phyloP scores from a whole-genome alignment of 805 yeast genomes.

The Nakazawaea pomicola region DNA sequence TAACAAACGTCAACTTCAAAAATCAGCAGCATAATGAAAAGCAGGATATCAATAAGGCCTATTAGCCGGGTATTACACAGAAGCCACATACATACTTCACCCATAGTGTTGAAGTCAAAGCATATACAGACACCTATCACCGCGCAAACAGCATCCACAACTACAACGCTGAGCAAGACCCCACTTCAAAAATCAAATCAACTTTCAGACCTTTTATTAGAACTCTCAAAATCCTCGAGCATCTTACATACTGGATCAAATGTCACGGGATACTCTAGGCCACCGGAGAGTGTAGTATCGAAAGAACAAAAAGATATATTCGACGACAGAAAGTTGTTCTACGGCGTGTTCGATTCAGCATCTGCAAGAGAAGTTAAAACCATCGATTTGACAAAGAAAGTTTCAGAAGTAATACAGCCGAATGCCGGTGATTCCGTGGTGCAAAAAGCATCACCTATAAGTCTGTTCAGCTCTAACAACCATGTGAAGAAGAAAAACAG shows the following conservation, averaged over 20 bases:
- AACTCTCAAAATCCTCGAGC: constrained; percentile 6
- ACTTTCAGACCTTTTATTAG: constrained; percentile 7
- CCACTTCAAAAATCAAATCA: not conserved
- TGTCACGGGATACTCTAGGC: constrained; percentile 8
- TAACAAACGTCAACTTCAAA: too few relatives aligned
- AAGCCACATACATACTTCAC: too few relatives aligned
- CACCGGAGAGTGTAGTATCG: constrained; percentile 8
- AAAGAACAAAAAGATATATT: constrained; percentile 8
- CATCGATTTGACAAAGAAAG: constrained; percentile 3
- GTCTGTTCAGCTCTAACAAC: constrained; percentile 8
- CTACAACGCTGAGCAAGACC: not conserved
- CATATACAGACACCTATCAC: too few relatives aligned
- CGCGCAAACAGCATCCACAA: too few relatives aligned
- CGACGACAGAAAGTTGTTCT: constrained; percentile 9
- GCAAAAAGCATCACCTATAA: constrained; percentile 1
- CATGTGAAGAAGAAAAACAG: not conserved
- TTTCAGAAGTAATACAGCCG: constrained; percentile 1
- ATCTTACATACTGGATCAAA: constrained; percentile 6
- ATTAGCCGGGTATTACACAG: too few relatives aligned
- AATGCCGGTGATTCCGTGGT: not conserved
- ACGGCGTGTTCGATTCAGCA: constrained; percentile 1
- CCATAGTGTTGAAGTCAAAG: too few relatives aligned
- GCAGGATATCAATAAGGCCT: too few relatives aligned
- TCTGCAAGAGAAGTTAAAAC: constrained; percentile 2
- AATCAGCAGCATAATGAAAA: too few relatives aligned